Conservation (phyloP, 2,329 filamentous ascomycete genomes). For the Aureobasidium melanogenum region DNA sequence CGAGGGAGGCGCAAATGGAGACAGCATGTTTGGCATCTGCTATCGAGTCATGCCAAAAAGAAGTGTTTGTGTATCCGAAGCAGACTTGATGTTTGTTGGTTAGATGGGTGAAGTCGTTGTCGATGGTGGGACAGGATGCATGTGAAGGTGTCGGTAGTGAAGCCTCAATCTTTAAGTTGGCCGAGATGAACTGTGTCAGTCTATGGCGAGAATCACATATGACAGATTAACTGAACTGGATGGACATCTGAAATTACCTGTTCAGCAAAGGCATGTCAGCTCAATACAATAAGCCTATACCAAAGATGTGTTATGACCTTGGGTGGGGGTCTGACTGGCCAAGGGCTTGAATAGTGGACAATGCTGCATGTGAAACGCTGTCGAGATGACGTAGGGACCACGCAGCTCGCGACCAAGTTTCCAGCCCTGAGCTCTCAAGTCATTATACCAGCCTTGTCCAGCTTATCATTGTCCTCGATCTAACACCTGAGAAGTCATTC, state of each 20-base stretch:
- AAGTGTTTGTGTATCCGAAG: neutral
- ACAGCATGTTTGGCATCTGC: neutral
- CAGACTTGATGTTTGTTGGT: neutral
- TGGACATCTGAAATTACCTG: no score
- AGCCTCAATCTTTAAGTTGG: neutral
- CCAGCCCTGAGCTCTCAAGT: neutral
- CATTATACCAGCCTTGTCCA: neutral
- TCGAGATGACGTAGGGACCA: neutral
- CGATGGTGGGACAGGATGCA: neutral
- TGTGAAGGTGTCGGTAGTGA: neutral
- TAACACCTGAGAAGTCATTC: neutral
- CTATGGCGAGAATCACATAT: neutral
- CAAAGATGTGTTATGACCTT: neutral
- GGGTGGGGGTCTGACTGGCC: neutral
- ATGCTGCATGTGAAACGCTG: neutral
- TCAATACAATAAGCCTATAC: neutral
- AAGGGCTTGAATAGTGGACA: neutral
- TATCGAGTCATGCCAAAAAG: neutral
- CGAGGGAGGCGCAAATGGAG: slow-evolving; percentile 10
- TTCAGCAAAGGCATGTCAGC: no score
- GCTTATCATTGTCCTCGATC: neutral
- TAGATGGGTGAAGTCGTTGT: neutral
- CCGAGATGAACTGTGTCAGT: neutral
- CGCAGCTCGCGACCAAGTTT: slow-evolving; percentile 1
- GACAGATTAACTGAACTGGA: no score